Conservation (phyloP, 257 asterid genomes). For the Solanum ahanhuiri region DNA sequence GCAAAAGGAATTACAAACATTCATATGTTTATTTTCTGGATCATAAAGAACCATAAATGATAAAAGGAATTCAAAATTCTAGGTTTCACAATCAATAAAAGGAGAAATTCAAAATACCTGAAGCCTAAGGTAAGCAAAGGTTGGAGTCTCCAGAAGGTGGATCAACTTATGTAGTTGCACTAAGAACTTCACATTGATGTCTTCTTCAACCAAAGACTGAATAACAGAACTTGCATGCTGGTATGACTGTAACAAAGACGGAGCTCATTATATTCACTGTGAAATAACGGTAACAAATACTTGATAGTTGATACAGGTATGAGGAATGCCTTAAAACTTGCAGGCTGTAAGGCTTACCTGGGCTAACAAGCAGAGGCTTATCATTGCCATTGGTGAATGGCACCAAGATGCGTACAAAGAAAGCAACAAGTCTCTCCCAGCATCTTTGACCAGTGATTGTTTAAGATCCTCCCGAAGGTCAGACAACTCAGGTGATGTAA, state of each 20-base stretch:
- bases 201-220: conserved; percentile 89
- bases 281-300: neutral
- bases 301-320: neutral
- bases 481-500: conserved; percentile 74
- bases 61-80: neutral
- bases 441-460: conserved; percentile 45
- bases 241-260: conserved; percentile 47
- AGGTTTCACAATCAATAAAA: neutral
- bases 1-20: neutral
- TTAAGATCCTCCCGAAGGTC: conserved; percentile 52
- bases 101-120: conserved; percentile 42
- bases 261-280: neutral
- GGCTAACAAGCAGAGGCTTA: conserved; percentile 92
- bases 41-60: neutral
- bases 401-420: conserved; percentile 80
- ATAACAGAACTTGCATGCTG: conserved; percentile 92
- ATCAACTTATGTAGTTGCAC: conserved; percentile 93
- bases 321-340: neutral
- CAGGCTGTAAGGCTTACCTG: conserved; percentile 49
- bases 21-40: neutral
- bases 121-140: conserved; percentile 87
- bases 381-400: conserved; percentile 96
- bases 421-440: conserved; percentile 66
- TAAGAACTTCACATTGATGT: conserved; percentile 82
- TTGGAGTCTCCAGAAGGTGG: conserved; percentile 93